Percentiles rank a stretch among this genome's conserved stretches.
phyloP scores from a whole-genome alignment of 768 basidiomycete genomes.

The Podaxis pistillaris region DNA sequence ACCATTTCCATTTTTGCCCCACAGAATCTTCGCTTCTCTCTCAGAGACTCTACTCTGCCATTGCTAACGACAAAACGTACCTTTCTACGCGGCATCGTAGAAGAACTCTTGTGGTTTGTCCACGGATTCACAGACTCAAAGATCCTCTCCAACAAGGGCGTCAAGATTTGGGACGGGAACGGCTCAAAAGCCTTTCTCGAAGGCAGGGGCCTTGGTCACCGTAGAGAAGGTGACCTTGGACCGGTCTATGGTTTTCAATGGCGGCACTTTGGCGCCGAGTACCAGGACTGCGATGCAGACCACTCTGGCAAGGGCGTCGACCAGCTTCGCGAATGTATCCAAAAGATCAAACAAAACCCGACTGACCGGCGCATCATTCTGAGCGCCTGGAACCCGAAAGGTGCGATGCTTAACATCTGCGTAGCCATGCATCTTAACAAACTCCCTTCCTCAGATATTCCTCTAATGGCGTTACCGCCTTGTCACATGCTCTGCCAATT shows the following conservation, averaged over 20 bases:
- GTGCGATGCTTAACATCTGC: slow-evolving; percentile 42
- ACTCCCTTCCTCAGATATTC: slow-evolving; percentile 60
- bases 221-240: slow-evolving; percentile 89
- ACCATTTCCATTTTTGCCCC: slow-evolving; percentile 93
- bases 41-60: slow-evolving; percentile 72
- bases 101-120: slow-evolving; percentile 95
- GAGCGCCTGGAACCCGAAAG: slow-evolving; percentile 97
- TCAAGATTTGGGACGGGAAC: slow-evolving; percentile 99
- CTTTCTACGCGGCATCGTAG: slow-evolving; percentile 86
- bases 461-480: slow-evolving; percentile 93
- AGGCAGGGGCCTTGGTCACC: slow-evolving; percentile 75
- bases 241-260: slow-evolving; percentile 98
- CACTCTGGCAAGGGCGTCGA: slow-evolving; percentile 88
- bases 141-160: slow-evolving; percentile 72
- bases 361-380: slow-evolving; percentile 93
- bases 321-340: slow-evolving; percentile 85
- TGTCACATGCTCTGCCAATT: slow-evolving; percentile 99
- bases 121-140: slow-evolving; percentile 80
- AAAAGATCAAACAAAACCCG: slow-evolving; percentile 90
- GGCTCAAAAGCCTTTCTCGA: slow-evolving; percentile 87
- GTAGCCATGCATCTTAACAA: background rate
- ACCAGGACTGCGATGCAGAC: slow-evolving; percentile 68
- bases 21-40: slow-evolving; percentile 84
- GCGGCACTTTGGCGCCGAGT: slow-evolving; percentile 91
- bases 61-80: slow-evolving; percentile 95